These are phyloP conservation scores for Phytophthora agathidicida DNA, from an alignment of 352 stramenopile species.

Conservation along the genomic window DNA sequence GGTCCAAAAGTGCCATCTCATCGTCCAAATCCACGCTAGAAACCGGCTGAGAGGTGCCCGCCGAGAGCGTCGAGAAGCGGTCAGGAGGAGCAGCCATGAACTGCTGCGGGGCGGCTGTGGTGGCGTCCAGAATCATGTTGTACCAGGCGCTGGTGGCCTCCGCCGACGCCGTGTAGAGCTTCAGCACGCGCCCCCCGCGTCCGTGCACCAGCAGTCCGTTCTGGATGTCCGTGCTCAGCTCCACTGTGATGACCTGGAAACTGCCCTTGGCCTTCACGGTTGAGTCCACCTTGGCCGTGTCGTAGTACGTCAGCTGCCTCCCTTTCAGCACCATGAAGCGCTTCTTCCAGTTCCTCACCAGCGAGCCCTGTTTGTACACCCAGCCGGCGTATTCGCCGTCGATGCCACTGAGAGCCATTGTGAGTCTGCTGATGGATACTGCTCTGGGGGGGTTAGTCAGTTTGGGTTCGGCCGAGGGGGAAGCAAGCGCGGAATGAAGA, in stretches of 20 bases:
- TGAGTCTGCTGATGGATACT: neutral
- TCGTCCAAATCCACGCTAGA: slow-evolving; percentile 49
- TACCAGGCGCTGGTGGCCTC: slow-evolving; percentile 77
- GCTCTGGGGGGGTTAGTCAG: too few species aligned
- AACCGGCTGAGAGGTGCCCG: slow-evolving; percentile 4
- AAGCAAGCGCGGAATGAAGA: slow-evolving; percentile 14
- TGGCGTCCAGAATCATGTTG: slow-evolving; percentile 78
- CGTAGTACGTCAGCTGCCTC: slow-evolving; percentile 87
- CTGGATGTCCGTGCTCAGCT: slow-evolving; percentile 82
- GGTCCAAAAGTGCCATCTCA: slow-evolving; percentile 58
- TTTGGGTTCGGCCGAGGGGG: too few species aligned
- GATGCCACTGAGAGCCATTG: slow-evolving; percentile 44
- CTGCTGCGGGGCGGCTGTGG: slow-evolving; percentile 24
- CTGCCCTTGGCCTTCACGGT: slow-evolving; percentile 78
- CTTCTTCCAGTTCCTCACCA: slow-evolving; percentile 88
- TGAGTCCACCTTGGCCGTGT: slow-evolving; percentile 63
- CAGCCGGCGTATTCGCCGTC: slow-evolving; percentile 73
- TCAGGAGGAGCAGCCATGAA: slow-evolving; percentile 27
- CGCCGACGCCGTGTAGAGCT: slow-evolving; percentile 84
- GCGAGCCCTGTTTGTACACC: slow-evolving; percentile 86
- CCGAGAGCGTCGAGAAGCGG: slow-evolving; percentile 56
- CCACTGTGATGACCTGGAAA: slow-evolving; percentile 87
- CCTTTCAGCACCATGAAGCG: slow-evolving; percentile 83
- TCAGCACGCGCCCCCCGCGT: slow-evolving; percentile 80
- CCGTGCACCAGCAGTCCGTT: slow-evolving; percentile 85